Conservation (phyloP, 495 filamentous ascomycete genomes). For the Podospora bellae-mahoneyi region DNA sequence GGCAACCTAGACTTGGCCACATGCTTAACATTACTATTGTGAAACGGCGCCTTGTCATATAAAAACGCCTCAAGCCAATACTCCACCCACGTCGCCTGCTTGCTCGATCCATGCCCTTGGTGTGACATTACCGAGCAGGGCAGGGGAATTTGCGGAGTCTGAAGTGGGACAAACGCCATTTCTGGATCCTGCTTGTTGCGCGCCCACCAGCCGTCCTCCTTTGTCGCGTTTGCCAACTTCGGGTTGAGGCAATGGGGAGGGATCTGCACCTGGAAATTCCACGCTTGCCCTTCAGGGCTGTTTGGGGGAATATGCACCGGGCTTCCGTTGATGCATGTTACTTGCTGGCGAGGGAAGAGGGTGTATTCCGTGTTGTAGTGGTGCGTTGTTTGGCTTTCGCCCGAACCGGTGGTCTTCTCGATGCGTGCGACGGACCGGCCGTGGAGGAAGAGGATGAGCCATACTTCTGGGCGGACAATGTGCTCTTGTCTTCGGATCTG, state of each 20-base stretch:
- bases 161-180: not conserved
- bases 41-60: not conserved
- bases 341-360: not conserved
- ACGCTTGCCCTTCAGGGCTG: not conserved
- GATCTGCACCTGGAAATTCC: not conserved
- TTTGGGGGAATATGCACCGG: not conserved
- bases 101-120: not conserved
- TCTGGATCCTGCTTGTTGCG: not conserved
- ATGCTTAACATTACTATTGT: not conserved
- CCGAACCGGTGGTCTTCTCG: not conserved
- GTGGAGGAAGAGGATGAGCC: not conserved
- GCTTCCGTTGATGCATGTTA: not conserved
- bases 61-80: not conserved
- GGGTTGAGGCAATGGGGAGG: not conserved
- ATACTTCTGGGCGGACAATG: not conserved
- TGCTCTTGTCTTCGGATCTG: not conserved
- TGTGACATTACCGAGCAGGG: not conserved
- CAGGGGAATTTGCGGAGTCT: not conserved
- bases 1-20: not conserved
- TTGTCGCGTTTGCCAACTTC: not conserved
- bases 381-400: not conserved
- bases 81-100: not conserved
- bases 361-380: not conserved
- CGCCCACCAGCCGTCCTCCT: not conserved
- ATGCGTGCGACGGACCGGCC: not conserved